A percentile compares a stretch with the other conserved stretches of the same genome.
phyloP scores from a whole-genome alignment of 2,329 filamentous ascomycete genomes.

The Dendrostoma leiphaemia region DNA sequence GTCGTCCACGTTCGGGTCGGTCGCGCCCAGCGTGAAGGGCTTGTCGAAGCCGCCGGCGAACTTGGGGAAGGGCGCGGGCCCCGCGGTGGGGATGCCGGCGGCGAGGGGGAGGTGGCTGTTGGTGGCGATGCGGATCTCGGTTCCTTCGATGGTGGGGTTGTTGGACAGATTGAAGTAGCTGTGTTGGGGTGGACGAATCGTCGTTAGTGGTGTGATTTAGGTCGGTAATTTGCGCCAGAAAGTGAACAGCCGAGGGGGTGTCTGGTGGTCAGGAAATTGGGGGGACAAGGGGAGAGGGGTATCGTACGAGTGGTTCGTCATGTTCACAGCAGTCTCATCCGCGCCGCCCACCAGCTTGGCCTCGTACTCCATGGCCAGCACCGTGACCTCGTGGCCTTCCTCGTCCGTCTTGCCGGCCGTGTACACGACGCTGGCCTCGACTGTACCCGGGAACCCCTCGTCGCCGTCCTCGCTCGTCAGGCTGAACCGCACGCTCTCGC shows the following conservation, averaged over 20 bases:
- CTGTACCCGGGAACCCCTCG: constrained; percentile 84
- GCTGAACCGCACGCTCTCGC: constrained; percentile 65
- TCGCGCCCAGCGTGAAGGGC: constrained; percentile 69
- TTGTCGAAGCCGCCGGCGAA: constrained; percentile 55
- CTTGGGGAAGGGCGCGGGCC: constrained; percentile 62
- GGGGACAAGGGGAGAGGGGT: background rate
- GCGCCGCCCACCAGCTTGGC: constrained; percentile 74
- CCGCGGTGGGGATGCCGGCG: constrained; percentile 70
- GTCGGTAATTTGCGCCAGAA: background rate
- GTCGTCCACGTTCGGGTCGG: constrained; percentile 78
- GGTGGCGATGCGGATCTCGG: constrained; percentile 64
- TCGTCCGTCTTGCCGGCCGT: constrained; percentile 64
- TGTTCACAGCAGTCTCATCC: constrained; percentile 86
- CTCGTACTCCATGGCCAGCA: constrained; percentile 87
- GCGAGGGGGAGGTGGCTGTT: constrained; percentile 70
- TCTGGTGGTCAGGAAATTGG: no score
- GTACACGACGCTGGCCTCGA: constrained; percentile 77
- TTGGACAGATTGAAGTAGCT: constrained; percentile 66
- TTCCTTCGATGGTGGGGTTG: constrained; percentile 51
- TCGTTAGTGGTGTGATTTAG: no score
- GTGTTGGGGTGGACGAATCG: background rate
- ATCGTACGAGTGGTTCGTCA: constrained; percentile 89
- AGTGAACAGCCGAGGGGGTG: no score
- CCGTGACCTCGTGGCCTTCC: constrained; percentile 60
- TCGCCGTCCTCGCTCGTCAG: constrained; percentile 76